Evolutionary conservation across 257 asterid genomes (phyloP).

Genomic region (Solanum arcanum): DNA sequence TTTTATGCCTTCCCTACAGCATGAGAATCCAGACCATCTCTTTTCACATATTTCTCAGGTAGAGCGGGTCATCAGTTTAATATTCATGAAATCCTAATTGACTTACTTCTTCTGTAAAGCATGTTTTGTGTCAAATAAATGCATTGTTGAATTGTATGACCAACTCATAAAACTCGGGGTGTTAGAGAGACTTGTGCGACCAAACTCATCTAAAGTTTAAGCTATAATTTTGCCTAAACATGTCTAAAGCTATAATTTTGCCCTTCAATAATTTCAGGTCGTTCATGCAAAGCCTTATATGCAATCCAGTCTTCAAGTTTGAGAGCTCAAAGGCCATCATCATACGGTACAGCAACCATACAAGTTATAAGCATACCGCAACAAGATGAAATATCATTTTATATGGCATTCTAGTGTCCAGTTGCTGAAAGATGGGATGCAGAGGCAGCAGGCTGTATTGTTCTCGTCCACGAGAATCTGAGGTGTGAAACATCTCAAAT

Average conservation of each 20-base stretch:
- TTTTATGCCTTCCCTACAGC: not conserved
- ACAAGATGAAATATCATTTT: not conserved
- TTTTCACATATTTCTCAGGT: not conserved
- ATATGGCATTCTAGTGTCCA: not conserved
- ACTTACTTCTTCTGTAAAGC: not conserved
- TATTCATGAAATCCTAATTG: not conserved
- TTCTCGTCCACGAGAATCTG: not conserved
- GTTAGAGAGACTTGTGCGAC: not conserved
- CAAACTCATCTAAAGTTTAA: not conserved
- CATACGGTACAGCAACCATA: not conserved
- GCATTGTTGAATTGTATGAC: not conserved
- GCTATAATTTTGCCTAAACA: too few species aligned
- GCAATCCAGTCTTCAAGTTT: not conserved
- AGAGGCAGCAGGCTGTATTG: not conserved
- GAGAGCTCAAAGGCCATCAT: not conserved
- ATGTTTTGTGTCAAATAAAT: not conserved
- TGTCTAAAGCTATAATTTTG: not conserved
- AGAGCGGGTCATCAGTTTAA: not conserved
- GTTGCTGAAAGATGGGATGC: not conserved
- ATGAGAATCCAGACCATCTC: not conserved
- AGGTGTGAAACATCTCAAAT: not conserved
- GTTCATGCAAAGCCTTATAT: not conserved
- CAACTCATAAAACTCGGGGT: not conserved
- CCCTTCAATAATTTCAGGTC: not conserved
- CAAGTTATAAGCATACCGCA: not conserved